Evolutionary conservation across 345 rosid genomes (phyloP).

Genomic region (Hypericum androsaemum): DNA sequence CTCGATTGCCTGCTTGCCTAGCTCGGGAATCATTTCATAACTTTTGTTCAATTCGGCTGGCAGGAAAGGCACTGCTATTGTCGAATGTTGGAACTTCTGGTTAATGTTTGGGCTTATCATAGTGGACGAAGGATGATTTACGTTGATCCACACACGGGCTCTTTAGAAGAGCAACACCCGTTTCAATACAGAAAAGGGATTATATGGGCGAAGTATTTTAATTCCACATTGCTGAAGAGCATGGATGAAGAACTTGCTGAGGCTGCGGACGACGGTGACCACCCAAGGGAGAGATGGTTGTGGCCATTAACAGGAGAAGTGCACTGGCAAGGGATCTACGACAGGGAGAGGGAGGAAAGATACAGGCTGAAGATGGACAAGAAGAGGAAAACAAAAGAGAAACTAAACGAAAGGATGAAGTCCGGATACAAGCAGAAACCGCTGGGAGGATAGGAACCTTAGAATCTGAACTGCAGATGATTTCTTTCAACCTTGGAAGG

Average conservation of each 20-base stretch:
- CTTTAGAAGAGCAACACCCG: slow-evolving; percentile 67
- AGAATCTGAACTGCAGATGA: background rate
- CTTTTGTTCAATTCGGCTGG: slow-evolving; percentile 10
- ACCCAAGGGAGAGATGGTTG: slow-evolving; percentile 66
- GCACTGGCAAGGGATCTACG: slow-evolving; percentile 95
- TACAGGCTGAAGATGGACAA: slow-evolving; percentile 89
- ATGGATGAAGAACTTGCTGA: slow-evolving; percentile 99
- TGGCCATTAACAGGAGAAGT: slow-evolving; percentile 96
- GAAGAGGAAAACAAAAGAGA: slow-evolving; percentile 77
- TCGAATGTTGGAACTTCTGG: slow-evolving; percentile 68
- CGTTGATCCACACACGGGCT: slow-evolving; percentile 66
- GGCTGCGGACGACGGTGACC: slow-evolving; percentile 87
- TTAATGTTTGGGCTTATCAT: slow-evolving; percentile 95
- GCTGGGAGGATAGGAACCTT: slow-evolving; percentile 35
- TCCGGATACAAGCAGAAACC: slow-evolving; percentile 73
- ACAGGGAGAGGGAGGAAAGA: slow-evolving; percentile 88
- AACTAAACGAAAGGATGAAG: slow-evolving; percentile 50
- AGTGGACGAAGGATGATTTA: slow-evolving; percentile 83
- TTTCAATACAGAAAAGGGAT: slow-evolving; percentile 45
- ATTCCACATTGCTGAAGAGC: slow-evolving; percentile 59
- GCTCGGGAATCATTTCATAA: background rate
- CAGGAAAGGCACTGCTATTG: slow-evolving; percentile 91
- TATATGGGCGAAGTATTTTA: slow-evolving; percentile 77
- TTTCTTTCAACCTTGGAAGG: no score
- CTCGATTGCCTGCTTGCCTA: background rate